Conservation (phyloP, 306 rosid genomes). For the Cucumis cinereus region DNA sequence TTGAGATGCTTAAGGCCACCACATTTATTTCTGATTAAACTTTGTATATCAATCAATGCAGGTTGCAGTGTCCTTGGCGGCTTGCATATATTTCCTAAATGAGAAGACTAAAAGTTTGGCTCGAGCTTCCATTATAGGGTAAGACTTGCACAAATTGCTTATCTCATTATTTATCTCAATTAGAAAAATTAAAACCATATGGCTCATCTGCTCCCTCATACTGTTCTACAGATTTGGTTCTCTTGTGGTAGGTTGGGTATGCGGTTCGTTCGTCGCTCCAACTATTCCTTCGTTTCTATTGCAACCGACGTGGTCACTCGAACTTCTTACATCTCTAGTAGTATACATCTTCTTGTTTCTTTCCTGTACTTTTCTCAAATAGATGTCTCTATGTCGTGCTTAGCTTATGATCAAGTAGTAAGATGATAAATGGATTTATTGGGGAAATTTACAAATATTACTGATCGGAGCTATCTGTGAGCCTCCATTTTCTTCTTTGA, state of each 20-base stretch:
- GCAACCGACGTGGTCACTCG: constrained; percentile 84
- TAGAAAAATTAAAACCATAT: not conserved
- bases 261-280: constrained; percentile 73
- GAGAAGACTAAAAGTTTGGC: constrained; percentile 90
- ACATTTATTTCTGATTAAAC: not conserved
- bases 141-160: not conserved
- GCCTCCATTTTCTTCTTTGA: not conserved
- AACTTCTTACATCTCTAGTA: constrained; percentile 72
- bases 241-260: constrained; percentile 73
- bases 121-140: constrained; percentile 79
- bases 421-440: not conserved
- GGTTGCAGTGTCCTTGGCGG: constrained; percentile 94
- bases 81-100: constrained; percentile 89
- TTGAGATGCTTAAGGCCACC: not conserved
- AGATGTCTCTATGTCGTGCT: not conserved
- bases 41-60: constrained; percentile 11
- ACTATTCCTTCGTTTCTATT: constrained; percentile 60
- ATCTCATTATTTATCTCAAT: not conserved
- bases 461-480: not conserved
- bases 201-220: not conserved
- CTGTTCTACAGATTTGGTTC: constrained; percentile 58
- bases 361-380: constrained; percentile 83
- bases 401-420: not conserved
- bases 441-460: not conserved
- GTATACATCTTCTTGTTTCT: constrained; percentile 64